Evolutionary conservation across 169 alveolate species (phyloP), one percentile per base, ranked within the genome.

Genomic region (Ichthyophthirius multifiliis): DNA sequence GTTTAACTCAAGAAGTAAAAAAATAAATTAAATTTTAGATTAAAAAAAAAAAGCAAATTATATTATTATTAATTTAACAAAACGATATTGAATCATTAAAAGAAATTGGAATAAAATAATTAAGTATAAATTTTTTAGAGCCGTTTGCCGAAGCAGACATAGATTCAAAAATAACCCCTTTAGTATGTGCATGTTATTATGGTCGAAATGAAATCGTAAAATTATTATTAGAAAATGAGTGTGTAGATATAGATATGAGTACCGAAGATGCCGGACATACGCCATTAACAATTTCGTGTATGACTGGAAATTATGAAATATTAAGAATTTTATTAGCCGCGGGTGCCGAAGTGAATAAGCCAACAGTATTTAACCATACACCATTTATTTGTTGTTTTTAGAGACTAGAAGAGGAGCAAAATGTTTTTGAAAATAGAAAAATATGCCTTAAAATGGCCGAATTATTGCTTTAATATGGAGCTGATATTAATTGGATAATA

Each of bases 381-480:
- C 92, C 96, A 12, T 78, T 89, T 43, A 62, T 89, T 31, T 90
- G 84, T 84, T 89, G 94, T 47, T 93, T 93, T 64, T 82, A 85
- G 43, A 73, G 96, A 71, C 83, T 93, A 78, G 91, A 88, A 34
- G 94, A 93, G 74, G 91, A 89, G 16, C 67, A 88, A 3, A 90
- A 88, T 80, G 63, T 74, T 30, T 90, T 83, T 76, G 96, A 93
- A 78, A 93, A 93, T 83, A 93, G 89, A 77, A 84, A 89, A 81
- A 86, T 93, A 5, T 93, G 95, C 65, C 64, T 85, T 34, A 90
- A 90, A 89, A 71, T 93, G 43, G 92, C 92, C 27, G 94, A 89
- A 75, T 74, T 93, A 41, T 63, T 93, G 23, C 83, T 93, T 16
- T 74, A 83, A 4, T 62, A 77, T 55, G 87, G 87, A 41, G 89